Evolutionary conservation across 2,329 filamentous ascomycete species (phyloP).

Genomic region (Colletotrichum lentis): DNA sequence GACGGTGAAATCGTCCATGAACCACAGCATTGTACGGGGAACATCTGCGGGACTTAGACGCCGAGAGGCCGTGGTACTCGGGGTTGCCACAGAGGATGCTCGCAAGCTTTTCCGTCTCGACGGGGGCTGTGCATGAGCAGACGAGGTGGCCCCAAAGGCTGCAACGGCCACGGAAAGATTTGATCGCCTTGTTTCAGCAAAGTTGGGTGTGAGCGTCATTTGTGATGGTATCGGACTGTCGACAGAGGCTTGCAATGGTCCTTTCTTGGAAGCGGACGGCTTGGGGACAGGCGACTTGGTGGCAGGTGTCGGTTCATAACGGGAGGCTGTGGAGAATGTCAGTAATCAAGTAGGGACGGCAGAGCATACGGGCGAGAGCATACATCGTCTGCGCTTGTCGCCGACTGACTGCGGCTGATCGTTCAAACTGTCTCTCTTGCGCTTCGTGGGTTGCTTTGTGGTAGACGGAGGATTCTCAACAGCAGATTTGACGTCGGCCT

Average conservation of each 20-base stretch:
- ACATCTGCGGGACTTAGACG: conserved; percentile 31
- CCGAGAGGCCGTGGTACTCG: background rate
- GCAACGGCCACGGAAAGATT: background rate
- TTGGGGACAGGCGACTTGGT: conserved; percentile 8
- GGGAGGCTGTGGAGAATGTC: conserved; percentile 5
- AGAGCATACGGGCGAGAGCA: background rate
- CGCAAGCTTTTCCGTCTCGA: conserved; percentile 15
- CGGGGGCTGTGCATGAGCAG: background rate
- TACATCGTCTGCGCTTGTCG: conserved; percentile 32
- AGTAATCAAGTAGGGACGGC: background rate
- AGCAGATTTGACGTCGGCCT: background rate
- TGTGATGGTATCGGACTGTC: conserved; percentile 2
- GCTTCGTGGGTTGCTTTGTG: conserved; percentile 8
- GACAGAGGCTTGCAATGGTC: conserved; percentile 1
- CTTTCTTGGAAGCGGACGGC: conserved; percentile 15
- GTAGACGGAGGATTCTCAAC: conserved; percentile 7
- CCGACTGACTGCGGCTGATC: conserved; percentile 4
- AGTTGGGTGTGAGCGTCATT: background rate
- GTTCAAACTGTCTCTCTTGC: conserved; percentile 27
- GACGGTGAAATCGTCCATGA: conserved; percentile 36
- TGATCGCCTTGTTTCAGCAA: conserved; percentile 1
- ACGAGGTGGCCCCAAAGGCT: background rate
- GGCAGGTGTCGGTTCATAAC: conserved; percentile 21
- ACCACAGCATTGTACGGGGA: conserved; percentile 35
- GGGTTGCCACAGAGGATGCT: conserved; percentile 3